phyloP scores from a whole-genome alignment of 176 grass and related monocot genomes.

The Carex kokanica region DNA sequence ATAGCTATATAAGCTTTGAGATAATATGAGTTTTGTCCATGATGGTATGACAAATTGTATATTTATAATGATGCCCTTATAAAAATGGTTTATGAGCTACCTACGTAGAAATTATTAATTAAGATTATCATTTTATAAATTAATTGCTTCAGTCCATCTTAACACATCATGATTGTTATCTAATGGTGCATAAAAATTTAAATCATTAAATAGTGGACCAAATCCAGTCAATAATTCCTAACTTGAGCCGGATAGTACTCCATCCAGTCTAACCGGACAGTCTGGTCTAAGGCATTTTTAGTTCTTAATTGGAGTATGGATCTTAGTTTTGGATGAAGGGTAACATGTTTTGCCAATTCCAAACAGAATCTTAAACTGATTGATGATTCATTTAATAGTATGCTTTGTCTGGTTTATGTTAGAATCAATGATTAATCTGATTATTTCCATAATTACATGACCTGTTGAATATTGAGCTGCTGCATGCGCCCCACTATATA shows the following conservation, averaged over 20 bases:
- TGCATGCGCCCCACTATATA: background rate
- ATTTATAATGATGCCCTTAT: constrained; percentile 23
- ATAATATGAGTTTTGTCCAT: too few relatives aligned
- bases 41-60: background rate
- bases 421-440: background rate
- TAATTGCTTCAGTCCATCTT: background rate
- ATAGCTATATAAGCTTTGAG: constrained; percentile 22
- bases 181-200: background rate
- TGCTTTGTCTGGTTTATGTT: background rate
- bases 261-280: background rate
- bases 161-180: background rate
- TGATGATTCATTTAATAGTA: background rate
- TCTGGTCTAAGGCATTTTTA: background rate
- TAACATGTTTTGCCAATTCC: constrained; percentile 13
- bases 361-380: background rate
- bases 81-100: background rate
- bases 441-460: background rate
- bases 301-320: background rate
- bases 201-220: background rate
- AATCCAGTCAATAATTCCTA: background rate
- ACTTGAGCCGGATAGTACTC: background rate
- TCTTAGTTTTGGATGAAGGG: background rate
- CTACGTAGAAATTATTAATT: background rate
- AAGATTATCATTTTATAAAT: background rate
- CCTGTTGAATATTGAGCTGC: background rate